A percentile compares a stretch with the other conserved stretches of the same genome.
These are phyloP conservation scores for Xylaria sp. DNA, from an alignment of 2,329 filamentous ascomycete genomes.

Conservation along the genomic window DNA sequence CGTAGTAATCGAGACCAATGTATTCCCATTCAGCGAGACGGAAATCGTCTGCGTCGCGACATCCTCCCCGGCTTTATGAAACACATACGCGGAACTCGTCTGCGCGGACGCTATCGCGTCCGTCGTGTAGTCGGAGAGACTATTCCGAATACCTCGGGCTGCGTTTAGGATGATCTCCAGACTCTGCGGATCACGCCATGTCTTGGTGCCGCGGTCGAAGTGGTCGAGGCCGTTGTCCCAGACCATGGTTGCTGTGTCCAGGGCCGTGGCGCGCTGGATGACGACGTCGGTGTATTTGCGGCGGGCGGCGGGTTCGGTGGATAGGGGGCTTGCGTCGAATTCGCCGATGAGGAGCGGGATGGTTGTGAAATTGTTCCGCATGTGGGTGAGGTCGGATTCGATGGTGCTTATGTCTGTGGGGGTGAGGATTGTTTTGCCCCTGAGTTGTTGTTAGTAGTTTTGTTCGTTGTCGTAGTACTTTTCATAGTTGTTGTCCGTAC, in stretches of 20 bases:
- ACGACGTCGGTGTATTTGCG: slow-evolving; percentile 52
- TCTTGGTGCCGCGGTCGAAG: slow-evolving; percentile 43
- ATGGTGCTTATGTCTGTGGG: slow-evolving; percentile 47
- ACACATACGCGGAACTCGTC: slow-evolving; percentile 49
- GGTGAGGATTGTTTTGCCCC: slow-evolving; percentile 56
- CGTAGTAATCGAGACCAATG: slow-evolving; percentile 37
- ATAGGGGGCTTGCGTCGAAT: slow-evolving; percentile 46
- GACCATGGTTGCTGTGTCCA: slow-evolving; percentile 46
- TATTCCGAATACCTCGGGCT: slow-evolving; percentile 40
- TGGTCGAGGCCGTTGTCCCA: slow-evolving; percentile 58
- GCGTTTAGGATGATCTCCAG: slow-evolving; percentile 45
- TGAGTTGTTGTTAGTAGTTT: slow-evolving; percentile 1
- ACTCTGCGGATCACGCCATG: slow-evolving; percentile 47
- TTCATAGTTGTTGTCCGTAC: too few relatives aligned
- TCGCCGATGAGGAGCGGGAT: slow-evolving; percentile 54
- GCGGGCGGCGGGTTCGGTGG: slow-evolving; percentile 50
- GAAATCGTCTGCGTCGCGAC: slow-evolving; percentile 41
- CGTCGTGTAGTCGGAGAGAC: slow-evolving; percentile 47
- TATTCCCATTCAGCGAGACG: slow-evolving; percentile 52
- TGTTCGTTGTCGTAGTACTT: too few relatives aligned
- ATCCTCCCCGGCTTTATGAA: slow-evolving; percentile 44
- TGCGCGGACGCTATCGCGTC: slow-evolving; percentile 43
- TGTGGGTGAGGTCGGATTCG: slow-evolving; percentile 43
- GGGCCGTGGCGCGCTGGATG: slow-evolving; percentile 42
- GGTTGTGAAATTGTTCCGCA: slow-evolving; percentile 50